Evolutionary conservation across 2,329 filamentous ascomycete species (phyloP), one percentile per base, ranked within the genome.

Genomic region (Alternaria tenuissima): DNA sequence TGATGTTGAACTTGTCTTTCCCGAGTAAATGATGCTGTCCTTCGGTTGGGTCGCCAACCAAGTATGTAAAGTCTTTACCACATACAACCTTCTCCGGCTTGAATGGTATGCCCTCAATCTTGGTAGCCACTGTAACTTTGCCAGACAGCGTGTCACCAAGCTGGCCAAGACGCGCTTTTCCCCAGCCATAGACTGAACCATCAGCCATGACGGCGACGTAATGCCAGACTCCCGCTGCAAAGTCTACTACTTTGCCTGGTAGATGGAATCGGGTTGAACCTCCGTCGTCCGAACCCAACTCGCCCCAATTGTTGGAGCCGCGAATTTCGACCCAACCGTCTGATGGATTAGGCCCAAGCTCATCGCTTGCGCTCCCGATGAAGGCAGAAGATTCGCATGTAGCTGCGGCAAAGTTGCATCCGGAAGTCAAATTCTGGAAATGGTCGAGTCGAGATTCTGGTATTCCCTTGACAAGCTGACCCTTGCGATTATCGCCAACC

Each of bases 161-260:
- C 76, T 99, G 94, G 0, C 92, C 92, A 74, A 97, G 95, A 24
- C 93, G 86, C 14, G 91, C 90, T 69, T 88, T 92, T 0, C 95
- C 95, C 94, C 94, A 98, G 3, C 93, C 94, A 75, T 91, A 96
- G 1, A 89, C 89, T 16, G 91, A 85, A 0, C 94, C 94, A 73
- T 91, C 90, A 43, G 85, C 86, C 4, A 96, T 79, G 0, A 97
- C 86, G 2, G 82, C 87, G 16, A 96, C 86, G 0, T 88, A 88
- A 74, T 99, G 95, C 22, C 88, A 88, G 83, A 96, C 91, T 32
- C 91, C 88, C 11, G 91, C 90, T 2, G 89, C 82, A 26, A 97
- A 74, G 59, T 90, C 86, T 1, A 86, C 78, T 4, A 96, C 57
- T 20, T 16, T 5, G 44, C 63, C 55, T 24, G 59, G 57, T 16